phyloP scores from a whole-genome alignment of 2,329 filamentous ascomycete species.

The Fusarium newnesense region DNA sequence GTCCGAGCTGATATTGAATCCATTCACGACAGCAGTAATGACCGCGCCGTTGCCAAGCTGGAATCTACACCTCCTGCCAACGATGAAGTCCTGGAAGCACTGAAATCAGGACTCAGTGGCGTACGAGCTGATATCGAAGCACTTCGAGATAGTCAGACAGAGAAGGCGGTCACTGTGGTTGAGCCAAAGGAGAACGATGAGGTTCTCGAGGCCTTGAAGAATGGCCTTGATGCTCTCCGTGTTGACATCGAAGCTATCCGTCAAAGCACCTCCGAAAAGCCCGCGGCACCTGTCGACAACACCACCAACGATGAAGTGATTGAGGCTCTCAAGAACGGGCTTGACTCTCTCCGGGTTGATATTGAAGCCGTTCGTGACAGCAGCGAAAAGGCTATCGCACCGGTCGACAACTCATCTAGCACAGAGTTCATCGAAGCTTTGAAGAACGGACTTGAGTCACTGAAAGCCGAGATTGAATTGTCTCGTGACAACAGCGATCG shows the following conservation, averaged over 20 bases:
- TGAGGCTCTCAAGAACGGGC: conserved; percentile 33
- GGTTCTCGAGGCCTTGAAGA: conserved; percentile 73
- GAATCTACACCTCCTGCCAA: conserved; percentile 67
- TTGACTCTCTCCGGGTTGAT: conserved; percentile 30
- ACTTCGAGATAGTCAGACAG: conserved; percentile 68
- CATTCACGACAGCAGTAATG: conserved; percentile 69
- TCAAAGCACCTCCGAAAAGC: conserved; percentile 64
- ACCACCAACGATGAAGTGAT: conserved; percentile 37
- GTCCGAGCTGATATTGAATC: conserved; percentile 82
- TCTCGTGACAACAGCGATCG: conserved; percentile 73
- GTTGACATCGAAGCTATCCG: conserved; percentile 55
- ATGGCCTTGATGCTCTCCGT: conserved; percentile 37
- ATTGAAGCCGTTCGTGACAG: conserved; percentile 65
- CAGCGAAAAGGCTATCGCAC: conserved; percentile 55
- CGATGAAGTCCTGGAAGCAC: conserved; percentile 87
- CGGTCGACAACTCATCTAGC: conserved; percentile 26
- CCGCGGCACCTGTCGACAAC: conserved; percentile 13
- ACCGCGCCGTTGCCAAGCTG: conserved; percentile 59
- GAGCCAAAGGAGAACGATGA: conserved; percentile 76
- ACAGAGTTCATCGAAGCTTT: conserved; percentile 34
- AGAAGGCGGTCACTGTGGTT: conserved; percentile 52
- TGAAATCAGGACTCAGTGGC: conserved; percentile 82
- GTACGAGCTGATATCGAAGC: conserved; percentile 82
- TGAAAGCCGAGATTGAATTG: conserved; percentile 35
- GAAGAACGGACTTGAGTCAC: conserved; percentile 37